Evolutionary conservation across 371 early-diverging fungal species (phyloP), one percentile per base, ranked within the genome.

Genomic region (Thermomucor indicae-seudaticae): DNA sequence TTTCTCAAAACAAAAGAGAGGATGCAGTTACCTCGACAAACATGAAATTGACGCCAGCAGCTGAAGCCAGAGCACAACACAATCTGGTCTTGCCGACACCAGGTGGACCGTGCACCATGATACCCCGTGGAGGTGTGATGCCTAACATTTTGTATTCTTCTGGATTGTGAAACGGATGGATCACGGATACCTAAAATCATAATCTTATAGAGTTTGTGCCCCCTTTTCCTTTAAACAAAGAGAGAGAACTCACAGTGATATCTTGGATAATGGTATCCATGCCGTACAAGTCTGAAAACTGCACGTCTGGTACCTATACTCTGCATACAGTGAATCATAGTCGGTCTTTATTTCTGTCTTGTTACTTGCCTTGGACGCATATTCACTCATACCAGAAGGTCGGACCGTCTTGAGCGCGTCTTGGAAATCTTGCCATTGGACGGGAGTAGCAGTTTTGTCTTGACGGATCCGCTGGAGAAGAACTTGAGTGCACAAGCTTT

Each of bases 81-180:
- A 99, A 71, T 84, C 91, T 80, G 0, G 99, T 99, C 72, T 99
- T 99, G 47, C 99, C 99, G 48, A 97, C 97, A 8, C 99, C 99
- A 2, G 99, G 98, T 6, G 99, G 99, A 2, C 99, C 99, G 68
- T 99, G 95, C 58, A 99, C 83, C 42, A 99, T 70, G 14, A 99
- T 95, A 47, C 99, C 94, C 25, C 87, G 75, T 0, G 99, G 99
- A 4, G 99, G 97, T 29, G 89, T 76, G 12, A 97, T 93, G 3
- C 95, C 96, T 50, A 98, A 70, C 22, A 82, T 80, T 19, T 70
- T 55, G 55, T 92, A 97, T 14, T 92, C 76, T 49, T 86, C 86
- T 0, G 96, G 92, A 53, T 96, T 88, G 31, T 86, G 64, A 40
- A 96, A 88, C 3, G 98, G 97, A 37, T 83, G 74, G 14, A 89